A percentile compares a stretch with the other conserved stretches of the same genome.
These are phyloP conservation scores for Talaromyces nanjingensis DNA, from an alignment of 495 filamentous ascomycete species.

Conservation along the genomic window DNA sequence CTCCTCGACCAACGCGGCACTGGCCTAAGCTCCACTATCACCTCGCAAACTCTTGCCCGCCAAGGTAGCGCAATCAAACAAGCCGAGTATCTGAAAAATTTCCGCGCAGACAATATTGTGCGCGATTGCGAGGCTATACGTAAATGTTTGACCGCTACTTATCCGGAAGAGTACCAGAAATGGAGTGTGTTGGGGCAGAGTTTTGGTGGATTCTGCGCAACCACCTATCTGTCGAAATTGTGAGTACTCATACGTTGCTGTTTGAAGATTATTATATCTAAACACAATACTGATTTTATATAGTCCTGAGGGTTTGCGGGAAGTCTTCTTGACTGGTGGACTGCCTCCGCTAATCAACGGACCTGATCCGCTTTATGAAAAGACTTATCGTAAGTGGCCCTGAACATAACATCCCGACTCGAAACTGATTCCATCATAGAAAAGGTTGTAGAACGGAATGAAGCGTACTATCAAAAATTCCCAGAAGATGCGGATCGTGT, in stretches of 20 bases:
- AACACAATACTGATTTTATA: neutral
- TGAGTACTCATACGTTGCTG: slow-evolving; percentile 22
- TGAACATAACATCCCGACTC: neutral
- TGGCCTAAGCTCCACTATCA: slow-evolving; percentile 72
- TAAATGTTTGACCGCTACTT: slow-evolving; percentile 59
- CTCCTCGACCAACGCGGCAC: slow-evolving; percentile 87
- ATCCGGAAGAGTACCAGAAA: slow-evolving; percentile 61
- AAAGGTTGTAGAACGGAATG: slow-evolving; percentile 60
- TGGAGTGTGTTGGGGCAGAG: slow-evolving; percentile 87
- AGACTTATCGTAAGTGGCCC: slow-evolving; percentile 49
- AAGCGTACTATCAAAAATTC: slow-evolving; percentile 75
- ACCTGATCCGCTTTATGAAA: slow-evolving; percentile 69
- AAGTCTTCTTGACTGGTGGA: slow-evolving; percentile 79
- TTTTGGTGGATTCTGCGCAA: slow-evolving; percentile 80
- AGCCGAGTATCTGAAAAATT: slow-evolving; percentile 74
- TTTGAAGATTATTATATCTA: neutral
- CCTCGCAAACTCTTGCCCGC: slow-evolving; percentile 57
- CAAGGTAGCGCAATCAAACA: slow-evolving; percentile 59
- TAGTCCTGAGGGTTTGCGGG: slow-evolving; percentile 66
- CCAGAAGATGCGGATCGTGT: slow-evolving; percentile 73
- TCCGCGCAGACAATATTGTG: slow-evolving; percentile 85
- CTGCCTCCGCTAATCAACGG: slow-evolving; percentile 65
- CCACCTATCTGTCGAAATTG: slow-evolving; percentile 76
- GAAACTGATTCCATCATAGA: slow-evolving; percentile 23
- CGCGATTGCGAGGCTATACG: slow-evolving; percentile 84